phyloP scores from a whole-genome alignment of 345 rosid genomes.

The Murraya koenigii region DNA sequence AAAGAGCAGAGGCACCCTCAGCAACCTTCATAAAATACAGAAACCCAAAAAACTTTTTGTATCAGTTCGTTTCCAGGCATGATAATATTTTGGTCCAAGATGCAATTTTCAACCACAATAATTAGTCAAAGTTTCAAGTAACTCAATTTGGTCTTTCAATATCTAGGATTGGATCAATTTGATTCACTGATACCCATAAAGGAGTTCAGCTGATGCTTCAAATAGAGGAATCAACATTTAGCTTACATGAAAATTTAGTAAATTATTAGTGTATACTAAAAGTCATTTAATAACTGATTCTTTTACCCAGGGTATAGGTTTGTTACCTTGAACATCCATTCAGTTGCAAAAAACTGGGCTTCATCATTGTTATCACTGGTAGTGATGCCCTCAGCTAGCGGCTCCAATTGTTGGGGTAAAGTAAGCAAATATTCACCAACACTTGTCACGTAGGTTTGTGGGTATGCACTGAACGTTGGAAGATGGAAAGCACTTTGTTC shows the following conservation, averaged over 20 bases:
- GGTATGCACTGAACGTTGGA: conserved; percentile 94
- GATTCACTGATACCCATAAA: background rate
- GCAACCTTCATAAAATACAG: conserved; percentile 60
- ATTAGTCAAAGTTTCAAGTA: background rate
- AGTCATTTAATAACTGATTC: background rate
- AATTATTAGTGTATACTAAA: background rate
- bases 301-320: background rate
- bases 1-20: conserved; percentile 89
- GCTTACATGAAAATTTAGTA: background rate
- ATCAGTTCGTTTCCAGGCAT: background rate
- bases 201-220: background rate
- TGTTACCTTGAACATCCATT: conserved; percentile 99
- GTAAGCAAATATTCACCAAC: conserved; percentile 98
- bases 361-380: conserved; percentile 77
- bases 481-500: conserved; percentile 79
- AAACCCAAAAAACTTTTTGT: background rate
- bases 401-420: conserved; percentile 96
- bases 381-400: conserved; percentile 94
- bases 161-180: background rate
- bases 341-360: conserved; percentile 91
- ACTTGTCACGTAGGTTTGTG: conserved; percentile 84
- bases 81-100: background rate
- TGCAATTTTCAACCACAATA: background rate
- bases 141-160: background rate
- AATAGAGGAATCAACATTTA: background rate